Conservation (phyloP, 2,329 filamentous ascomycete genomes). For the Colletotrichum costaricense region DNA sequence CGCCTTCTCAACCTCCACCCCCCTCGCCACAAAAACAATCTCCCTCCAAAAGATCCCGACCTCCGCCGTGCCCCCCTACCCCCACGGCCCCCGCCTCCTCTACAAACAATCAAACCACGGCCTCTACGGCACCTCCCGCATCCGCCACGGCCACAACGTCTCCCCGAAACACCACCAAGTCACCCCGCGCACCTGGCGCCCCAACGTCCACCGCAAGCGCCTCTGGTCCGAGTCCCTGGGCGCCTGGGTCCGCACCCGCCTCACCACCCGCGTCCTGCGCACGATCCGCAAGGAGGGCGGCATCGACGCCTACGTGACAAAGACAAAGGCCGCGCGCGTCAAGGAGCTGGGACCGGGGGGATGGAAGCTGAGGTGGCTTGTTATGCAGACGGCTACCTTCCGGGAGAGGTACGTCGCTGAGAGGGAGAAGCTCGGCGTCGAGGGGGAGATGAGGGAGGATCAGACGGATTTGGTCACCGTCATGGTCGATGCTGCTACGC, state of each 20-base stretch:
- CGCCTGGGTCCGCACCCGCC: conserved; percentile 72
- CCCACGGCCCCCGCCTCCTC: conserved; percentile 74
- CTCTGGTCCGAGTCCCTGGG: conserved; percentile 74
- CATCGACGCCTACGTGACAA: conserved; percentile 90
- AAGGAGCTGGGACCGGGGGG: conserved; percentile 90
- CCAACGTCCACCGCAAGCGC: conserved; percentile 77
- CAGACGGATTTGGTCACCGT: conserved; percentile 52
- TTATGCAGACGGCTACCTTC: conserved; percentile 81
- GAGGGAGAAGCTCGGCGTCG: conserved; percentile 73
- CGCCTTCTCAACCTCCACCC: conserved; percentile 51
- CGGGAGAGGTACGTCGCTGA: conserved; percentile 72
- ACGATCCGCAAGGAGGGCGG: conserved; percentile 88
- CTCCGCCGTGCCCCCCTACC: conserved; percentile 73
- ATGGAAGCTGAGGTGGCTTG: conserved; percentile 88
- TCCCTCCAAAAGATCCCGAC: conserved; percentile 56
- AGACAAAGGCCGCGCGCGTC: conserved; percentile 80
- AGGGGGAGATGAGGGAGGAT: conserved; percentile 49
- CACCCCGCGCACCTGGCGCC: conserved; percentile 78
- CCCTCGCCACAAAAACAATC: conserved; percentile 53
- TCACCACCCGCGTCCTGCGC: conserved; percentile 76
- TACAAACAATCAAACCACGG: conserved; percentile 87
- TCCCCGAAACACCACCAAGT: conserved; percentile 76
- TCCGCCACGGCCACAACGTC: conserved; percentile 85
- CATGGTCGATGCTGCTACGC: conserved; percentile 55
- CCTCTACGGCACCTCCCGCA: conserved; percentile 76